Evolutionary conservation across 495 filamentous ascomycete species (phyloP).

Genomic region (Daldinia grandis): DNA sequence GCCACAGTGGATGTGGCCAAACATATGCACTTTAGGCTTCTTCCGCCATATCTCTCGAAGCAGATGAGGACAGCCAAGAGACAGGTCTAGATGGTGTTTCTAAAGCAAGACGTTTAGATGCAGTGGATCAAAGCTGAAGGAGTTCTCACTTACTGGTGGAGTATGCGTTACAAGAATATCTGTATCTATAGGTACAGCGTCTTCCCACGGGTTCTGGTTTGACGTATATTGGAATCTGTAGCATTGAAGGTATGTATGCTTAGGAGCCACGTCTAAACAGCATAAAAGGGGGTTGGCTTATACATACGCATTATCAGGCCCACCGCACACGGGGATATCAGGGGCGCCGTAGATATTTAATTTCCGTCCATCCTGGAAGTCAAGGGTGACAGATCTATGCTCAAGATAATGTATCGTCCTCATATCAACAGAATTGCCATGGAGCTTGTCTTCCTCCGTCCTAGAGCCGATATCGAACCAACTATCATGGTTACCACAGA

Average conservation of each 20-base stretch:
- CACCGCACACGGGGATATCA: slow-evolving; percentile 60
- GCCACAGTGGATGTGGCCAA: slow-evolving; percentile 87
- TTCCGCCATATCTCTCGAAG: slow-evolving; percentile 81
- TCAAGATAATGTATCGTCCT: slow-evolving; percentile 61
- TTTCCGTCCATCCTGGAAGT: slow-evolving; percentile 59
- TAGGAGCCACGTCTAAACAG: not conserved
- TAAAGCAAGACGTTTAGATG: slow-evolving; percentile 37
- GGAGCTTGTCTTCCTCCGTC: slow-evolving; percentile 48
- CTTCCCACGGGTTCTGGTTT: slow-evolving; percentile 56
- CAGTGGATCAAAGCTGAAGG: not conserved
- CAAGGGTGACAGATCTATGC: slow-evolving; percentile 55
- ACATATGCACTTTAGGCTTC: slow-evolving; percentile 81
- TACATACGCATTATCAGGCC: slow-evolving; percentile 64
- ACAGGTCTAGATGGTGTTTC: slow-evolving; percentile 78
- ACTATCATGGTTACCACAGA: slow-evolving; percentile 90
- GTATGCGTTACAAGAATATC: slow-evolving; percentile 91
- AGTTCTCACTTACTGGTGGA: slow-evolving; percentile 49
- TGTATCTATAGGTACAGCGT: slow-evolving; percentile 70
- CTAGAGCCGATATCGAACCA: slow-evolving; percentile 71
- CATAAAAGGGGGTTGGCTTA: not conserved
- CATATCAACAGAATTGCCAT: slow-evolving; percentile 52
- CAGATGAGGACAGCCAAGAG: slow-evolving; percentile 78
- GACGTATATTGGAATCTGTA: slow-evolving; percentile 60
- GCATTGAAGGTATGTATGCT: not conserved
- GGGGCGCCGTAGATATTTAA: slow-evolving; percentile 64